Conservation (phyloP, 345 rosid species). For the Salix udensis region DNA sequence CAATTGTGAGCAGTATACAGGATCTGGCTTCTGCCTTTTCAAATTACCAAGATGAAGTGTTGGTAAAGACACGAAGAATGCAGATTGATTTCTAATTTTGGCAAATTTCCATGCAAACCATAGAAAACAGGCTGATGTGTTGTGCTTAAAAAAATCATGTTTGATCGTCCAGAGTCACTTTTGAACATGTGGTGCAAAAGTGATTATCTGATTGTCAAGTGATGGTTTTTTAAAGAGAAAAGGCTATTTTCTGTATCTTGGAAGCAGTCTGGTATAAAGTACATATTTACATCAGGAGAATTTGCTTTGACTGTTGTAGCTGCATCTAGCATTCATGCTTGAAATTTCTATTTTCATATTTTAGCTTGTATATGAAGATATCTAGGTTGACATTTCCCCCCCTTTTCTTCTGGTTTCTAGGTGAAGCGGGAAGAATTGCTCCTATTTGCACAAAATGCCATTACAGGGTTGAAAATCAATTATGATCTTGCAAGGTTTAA, state of each 20-base stretch:
- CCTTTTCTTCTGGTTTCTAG: constrained; percentile 31
- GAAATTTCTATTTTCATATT: neutral
- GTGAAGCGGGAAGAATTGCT: constrained; percentile 96
- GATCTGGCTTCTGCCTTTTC: constrained; percentile 79
- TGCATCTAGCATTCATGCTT: neutral
- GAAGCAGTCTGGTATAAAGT: neutral
- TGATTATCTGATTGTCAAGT: neutral
- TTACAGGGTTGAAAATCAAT: constrained; percentile 78
- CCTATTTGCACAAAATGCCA: constrained; percentile 83
- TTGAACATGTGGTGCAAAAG: neutral
- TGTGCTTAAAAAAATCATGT: neutral
- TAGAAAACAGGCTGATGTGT: neutral
- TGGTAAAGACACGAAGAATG: constrained; percentile 50
- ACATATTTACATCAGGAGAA: neutral
- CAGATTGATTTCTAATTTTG: constrained; percentile 7
- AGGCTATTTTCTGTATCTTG: neutral
- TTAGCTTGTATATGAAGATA: constrained; percentile 11
- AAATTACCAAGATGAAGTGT: constrained; percentile 84
- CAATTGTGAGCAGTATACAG: constrained; percentile 89
- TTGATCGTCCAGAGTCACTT: neutral
- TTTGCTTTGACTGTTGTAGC: neutral
- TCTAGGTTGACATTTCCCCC: constrained; percentile 6
- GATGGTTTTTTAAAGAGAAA: neutral
- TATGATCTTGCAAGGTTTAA: constrained; percentile 70
- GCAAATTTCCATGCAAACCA: neutral